These are phyloP conservation scores for Chalciporus piperatus DNA, from an alignment of 768 basidiomycete species.

Conservation along the genomic window DNA sequence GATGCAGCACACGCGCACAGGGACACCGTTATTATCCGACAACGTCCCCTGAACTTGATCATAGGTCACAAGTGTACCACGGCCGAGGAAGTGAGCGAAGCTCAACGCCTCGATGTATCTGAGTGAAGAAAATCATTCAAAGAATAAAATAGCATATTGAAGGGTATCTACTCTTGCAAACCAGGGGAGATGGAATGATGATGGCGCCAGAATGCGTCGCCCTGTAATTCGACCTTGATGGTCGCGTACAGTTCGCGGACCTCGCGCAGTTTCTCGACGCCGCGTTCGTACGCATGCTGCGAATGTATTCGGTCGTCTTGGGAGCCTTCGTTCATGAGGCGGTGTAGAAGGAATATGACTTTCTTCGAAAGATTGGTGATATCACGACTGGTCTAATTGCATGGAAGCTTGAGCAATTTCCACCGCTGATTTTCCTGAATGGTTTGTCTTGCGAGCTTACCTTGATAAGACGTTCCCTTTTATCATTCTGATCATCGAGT, in stretches of 20 bases:
- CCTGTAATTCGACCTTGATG: conserved; percentile 59
- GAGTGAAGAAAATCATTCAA: conserved; percentile 16
- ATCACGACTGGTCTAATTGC: conserved; percentile 70
- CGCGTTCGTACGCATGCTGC: conserved; percentile 47
- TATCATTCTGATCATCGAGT: conserved; percentile 82
- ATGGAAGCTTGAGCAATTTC: conserved; percentile 3
- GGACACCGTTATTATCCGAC: conserved; percentile 55
- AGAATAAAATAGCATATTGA: not conserved
- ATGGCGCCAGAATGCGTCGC: conserved; percentile 75
- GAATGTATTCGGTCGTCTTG: conserved; percentile 27
- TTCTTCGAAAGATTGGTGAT: conserved; percentile 91
- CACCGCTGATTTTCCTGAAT: conserved; percentile 1
- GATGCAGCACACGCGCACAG: conserved; percentile 46
- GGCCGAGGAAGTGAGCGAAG: conserved; percentile 81
- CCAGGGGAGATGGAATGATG: conserved; percentile 74
- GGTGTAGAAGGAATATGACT: conserved; percentile 89
- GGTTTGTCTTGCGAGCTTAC: conserved; percentile 33
- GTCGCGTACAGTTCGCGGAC: conserved; percentile 62
- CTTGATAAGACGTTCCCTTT: conserved; percentile 90
- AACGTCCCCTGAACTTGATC: conserved; percentile 64
- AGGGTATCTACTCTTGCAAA: conserved; percentile 62
- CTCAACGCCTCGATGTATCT: conserved; percentile 89
- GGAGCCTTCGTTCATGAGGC: conserved; percentile 50
- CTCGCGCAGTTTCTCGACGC: conserved; percentile 60
- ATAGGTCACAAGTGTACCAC: conserved; percentile 64